phyloP scores from a whole-genome alignment of 495 filamentous ascomycete species.

The Aspergillus olivimuriae region DNA sequence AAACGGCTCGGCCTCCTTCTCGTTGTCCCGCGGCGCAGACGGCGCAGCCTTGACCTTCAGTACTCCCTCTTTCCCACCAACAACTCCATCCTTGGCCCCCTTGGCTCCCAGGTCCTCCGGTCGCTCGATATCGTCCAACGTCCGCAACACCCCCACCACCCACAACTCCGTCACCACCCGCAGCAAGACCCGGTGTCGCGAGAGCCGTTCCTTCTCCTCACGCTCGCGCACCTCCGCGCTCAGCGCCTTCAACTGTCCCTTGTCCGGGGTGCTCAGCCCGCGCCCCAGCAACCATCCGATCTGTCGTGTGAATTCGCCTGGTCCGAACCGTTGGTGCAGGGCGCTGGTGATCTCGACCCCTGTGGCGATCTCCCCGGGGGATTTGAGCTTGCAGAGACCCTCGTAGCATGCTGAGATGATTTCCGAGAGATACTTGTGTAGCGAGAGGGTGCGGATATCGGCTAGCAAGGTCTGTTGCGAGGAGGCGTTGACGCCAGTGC shows the following conservation, averaged over 20 bases:
- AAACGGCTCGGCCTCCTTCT: slow-evolving; percentile 67
- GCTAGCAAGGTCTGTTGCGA: slow-evolving; percentile 77
- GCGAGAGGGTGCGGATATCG: slow-evolving; percentile 84
- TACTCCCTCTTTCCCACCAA: slow-evolving; percentile 48
- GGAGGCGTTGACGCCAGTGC: slow-evolving; percentile 77
- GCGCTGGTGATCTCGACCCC: slow-evolving; percentile 91
- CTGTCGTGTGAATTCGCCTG: slow-evolving; percentile 81
- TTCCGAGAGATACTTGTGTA: slow-evolving; percentile 97
- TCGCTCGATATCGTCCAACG: slow-evolving; percentile 78
- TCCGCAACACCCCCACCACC: slow-evolving; percentile 83
- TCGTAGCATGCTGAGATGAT: slow-evolving; percentile 98
- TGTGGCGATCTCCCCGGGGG: slow-evolving; percentile 80
- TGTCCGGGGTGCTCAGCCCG: slow-evolving; percentile 88
- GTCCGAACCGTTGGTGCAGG: slow-evolving; percentile 92
- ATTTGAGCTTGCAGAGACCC: slow-evolving; percentile 86
- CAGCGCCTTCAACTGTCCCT: slow-evolving; percentile 71
- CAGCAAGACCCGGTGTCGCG: slow-evolving; percentile 78
- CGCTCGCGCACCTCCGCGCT: slow-evolving; percentile 78
- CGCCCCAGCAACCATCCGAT: slow-evolving; percentile 91
- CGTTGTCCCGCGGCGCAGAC: slow-evolving; percentile 27
- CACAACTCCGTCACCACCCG: slow-evolving; percentile 92
- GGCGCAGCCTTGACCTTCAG: slow-evolving; percentile 35
- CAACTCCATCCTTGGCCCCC: slow-evolving; percentile 53
- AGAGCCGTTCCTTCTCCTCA: slow-evolving; percentile 90
- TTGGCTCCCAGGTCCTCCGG: slow-evolving; percentile 75